Evolutionary conservation across 306 rosid species (phyloP).

Genomic region (Gleditsia sinensis): DNA sequence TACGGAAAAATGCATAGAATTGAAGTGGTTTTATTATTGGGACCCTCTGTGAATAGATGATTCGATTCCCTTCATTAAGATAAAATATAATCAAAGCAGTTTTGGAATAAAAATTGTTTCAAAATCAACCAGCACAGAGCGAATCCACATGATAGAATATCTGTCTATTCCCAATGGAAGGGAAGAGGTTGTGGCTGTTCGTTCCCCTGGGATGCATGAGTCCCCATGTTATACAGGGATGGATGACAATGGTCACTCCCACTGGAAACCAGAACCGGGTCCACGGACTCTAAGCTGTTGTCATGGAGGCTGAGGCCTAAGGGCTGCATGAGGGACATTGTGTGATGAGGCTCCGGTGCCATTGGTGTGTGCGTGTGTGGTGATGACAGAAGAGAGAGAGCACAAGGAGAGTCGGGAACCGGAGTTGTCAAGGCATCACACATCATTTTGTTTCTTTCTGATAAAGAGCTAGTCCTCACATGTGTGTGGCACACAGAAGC

Average conservation of each 20-base stretch:
- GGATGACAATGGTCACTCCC: slow-evolving; percentile 51
- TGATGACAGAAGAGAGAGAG: slow-evolving; percentile 99
- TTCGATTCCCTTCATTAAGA: slow-evolving; percentile 8
- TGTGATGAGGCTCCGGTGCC: slow-evolving; percentile 50
- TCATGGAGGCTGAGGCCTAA: slow-evolving; percentile 53
- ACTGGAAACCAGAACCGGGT: slow-evolving; percentile 56
- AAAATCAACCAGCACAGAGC: slow-evolving; percentile 22
- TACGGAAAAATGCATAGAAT: no score
- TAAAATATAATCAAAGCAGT: background rate
- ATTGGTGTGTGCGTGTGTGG: slow-evolving; percentile 64
- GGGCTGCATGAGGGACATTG: slow-evolving; percentile 57
- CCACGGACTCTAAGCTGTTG: slow-evolving; percentile 51
- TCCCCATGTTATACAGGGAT: slow-evolving; percentile 55
- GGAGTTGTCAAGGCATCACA: slow-evolving; percentile 50
- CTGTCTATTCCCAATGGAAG: slow-evolving; percentile 79
- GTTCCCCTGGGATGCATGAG: slow-evolving; percentile 53
- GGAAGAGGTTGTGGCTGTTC: slow-evolving; percentile 65
- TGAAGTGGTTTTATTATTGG: background rate
- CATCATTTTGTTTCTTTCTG: slow-evolving; percentile 38
- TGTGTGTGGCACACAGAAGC: slow-evolving; percentile 49
- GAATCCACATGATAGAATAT: no score
- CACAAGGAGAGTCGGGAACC: slow-evolving; percentile 68
- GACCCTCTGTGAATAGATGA: background rate
- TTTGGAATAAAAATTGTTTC: background rate
- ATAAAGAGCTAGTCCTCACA: no score